A percentile compares a stretch with the other conserved stretches of the same genome.
Evolutionary conservation across 495 filamentous ascomycete species (phyloP).

Genomic region (Beverwykella pulmonaria): DNA sequence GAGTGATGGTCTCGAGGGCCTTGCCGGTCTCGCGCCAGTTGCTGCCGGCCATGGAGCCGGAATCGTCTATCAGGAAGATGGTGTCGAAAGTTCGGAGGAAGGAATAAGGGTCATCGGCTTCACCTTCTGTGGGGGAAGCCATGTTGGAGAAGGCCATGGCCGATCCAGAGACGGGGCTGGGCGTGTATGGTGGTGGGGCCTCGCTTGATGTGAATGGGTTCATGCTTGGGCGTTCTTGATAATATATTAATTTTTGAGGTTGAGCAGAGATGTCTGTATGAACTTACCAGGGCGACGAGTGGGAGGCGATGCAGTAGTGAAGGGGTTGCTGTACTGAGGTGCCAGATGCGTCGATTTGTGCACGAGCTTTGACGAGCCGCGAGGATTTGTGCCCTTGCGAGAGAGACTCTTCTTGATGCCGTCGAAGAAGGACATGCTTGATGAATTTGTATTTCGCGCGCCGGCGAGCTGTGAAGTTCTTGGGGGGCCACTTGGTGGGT

Average conservation of each 20-base stretch:
- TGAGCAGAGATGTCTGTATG: background rate
- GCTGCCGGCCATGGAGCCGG: constrained; percentile 76
- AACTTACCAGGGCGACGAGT: constrained; percentile 44
- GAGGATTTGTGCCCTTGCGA: constrained; percentile 21
- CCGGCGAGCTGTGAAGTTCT: constrained; percentile 6
- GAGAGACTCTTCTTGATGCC: constrained; percentile 31
- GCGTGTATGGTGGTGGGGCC: constrained; percentile 54
- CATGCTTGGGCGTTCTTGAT: constrained; percentile 45
- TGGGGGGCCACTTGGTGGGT: background rate
- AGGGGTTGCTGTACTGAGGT: constrained; percentile 22
- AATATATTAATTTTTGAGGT: constrained; percentile 9
- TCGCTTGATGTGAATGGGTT: constrained; percentile 48
- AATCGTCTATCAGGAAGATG: constrained; percentile 92
- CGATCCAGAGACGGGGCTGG: constrained; percentile 19
- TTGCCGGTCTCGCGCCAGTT: constrained; percentile 75
- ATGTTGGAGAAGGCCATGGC: constrained; percentile 15
- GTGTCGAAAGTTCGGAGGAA: constrained; percentile 91
- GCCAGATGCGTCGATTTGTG: constrained; percentile 1
- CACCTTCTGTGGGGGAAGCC: constrained; percentile 13
- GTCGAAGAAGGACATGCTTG: constrained; percentile 10
- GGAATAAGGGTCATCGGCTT: constrained; percentile 68
- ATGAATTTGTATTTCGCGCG: background rate
- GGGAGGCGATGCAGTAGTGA: constrained; percentile 29
- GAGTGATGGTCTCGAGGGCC: constrained; percentile 76
- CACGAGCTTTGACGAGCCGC: constrained; percentile 1